Base-by-base conservation (phyloP, 2,329 filamentous ascomycete species). In the Aspergillus terreus region DNA sequence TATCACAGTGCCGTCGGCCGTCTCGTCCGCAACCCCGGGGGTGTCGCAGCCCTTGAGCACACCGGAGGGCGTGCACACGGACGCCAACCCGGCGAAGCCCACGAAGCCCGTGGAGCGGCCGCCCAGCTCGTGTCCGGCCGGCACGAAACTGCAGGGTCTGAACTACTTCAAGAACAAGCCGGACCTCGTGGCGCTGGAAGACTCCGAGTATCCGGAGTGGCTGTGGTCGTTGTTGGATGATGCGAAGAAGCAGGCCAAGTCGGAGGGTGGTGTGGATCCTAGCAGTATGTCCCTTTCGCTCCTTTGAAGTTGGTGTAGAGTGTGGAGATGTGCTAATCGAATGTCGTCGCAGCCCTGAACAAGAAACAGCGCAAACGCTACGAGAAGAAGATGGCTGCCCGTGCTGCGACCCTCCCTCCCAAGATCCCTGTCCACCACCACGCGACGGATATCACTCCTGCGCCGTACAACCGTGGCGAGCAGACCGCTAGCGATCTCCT, bases 181-280 rank as follows among this genome's bases (percentile, higher is more conserved):
- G 6, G 71, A 74, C 35, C 55, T 76, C 21, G 48, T 75, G 46
- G 75, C 75, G 11, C 54, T 70, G 61, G 74, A 77, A 50, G 75
- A 78, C 55, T 64, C 68, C 40, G 75, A 77, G 56, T 78, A 78
- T 56, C 75, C 75, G 12, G 70, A 75, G 12, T 78, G 75, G 75
- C 55, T 78, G 48, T 78, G 75, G 75, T 64, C 58, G 4, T 59
- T 78, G 51, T 56, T 76, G 52, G 71, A 74, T 46, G 63, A 70
- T 49, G 50, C 60, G n/a, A 65, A 62, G 50, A 68, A 66, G 44
- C 57, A 68, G 23, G 59, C 62, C 14, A 67, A 67, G 46, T 47
- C 45, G 4, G 60, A 63, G 51, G 69, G 68, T 12, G 67, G 69
- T 47, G 69, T 74, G 36, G 73, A 75, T 55, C 58, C 66, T 36